Conservation (phyloP, 208 protist species). For the Naegleria lovaniensis region DNA sequence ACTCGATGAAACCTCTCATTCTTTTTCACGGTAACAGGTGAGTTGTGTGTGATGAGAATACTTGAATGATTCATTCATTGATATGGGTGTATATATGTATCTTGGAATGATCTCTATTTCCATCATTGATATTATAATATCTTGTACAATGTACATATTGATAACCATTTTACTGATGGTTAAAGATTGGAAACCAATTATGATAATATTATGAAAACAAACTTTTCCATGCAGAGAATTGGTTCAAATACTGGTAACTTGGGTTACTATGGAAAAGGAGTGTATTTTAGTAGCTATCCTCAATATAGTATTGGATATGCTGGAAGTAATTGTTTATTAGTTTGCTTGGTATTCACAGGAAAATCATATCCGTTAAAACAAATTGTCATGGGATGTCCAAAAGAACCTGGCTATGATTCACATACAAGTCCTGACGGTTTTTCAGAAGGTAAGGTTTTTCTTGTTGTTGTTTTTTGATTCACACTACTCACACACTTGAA, state of each 20-base stretch:
- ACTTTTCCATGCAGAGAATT: not conserved
- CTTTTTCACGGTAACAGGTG: conserved; percentile 14
- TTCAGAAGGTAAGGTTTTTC: not conserved
- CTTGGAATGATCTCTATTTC: no score
- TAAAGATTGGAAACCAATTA: not conserved
- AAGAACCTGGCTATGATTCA: not conserved
- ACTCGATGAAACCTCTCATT: conserved; percentile 5
- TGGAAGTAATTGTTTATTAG: not conserved
- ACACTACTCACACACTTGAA: no score
- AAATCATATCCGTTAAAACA: not conserved
- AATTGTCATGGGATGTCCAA: not conserved
- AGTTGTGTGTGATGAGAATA: no score
- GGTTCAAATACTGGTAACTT: not conserved
- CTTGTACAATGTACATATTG: no score
- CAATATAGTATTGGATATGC: not conserved
- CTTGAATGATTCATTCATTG: no score
- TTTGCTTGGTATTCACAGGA: conserved; percentile 5
- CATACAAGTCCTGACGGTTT: not conserved
- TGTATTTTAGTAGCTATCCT: not conserved
- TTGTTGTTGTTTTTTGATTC: no score
- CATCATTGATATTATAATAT: no score
- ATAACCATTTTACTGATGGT: no score
- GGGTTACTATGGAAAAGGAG: conserved; percentile 13
- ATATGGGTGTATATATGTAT: no score
- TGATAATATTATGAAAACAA: conserved; percentile 21